Evolutionary conservation across 2,329 filamentous ascomycete genomes (phyloP), one percentile per base, ranked within the genome.

Genomic region (Trichoderma sp.): DNA sequence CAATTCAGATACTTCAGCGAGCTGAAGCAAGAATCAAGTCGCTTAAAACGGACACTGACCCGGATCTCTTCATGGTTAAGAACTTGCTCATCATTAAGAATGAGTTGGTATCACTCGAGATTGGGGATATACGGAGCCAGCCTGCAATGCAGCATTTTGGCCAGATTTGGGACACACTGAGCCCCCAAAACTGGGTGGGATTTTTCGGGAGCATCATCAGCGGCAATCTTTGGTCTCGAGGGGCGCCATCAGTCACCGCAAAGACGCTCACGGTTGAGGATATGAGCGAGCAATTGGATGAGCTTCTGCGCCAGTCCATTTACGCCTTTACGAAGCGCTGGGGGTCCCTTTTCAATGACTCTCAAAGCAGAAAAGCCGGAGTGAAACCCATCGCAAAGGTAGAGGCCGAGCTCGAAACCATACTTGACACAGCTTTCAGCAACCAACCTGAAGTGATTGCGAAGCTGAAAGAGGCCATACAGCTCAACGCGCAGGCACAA

Each of bases 71-170:
- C 82, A 91, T 98, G 78, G 91, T 99, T 77, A 96, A 95, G 76
- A 97, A 99, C 79, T 87, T 99, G 2, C 91, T 99, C 64, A 91
- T 98, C 64, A 88, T 99, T 66, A 98, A 98, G 82, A 97, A 98
- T 79, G 93, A 98, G 80, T 92, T 99, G 66, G 91, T 99, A 30
- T 95, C 95, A 11, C 94, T 99, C 73, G 96, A 99, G 82, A 98
- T 99, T 75, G 95, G 89, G 66, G 89, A 91, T 75, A 86, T 90
- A 18, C 84, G 88, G 72, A 87, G 86, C 70, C 84, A 87, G 58
- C 73, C 78, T 14, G 80, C 81, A 6, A 86, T 89, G 83, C 88
- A 90, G 75, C 89, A 91, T 76, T 91, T 91, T 76, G 82, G 85
- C 18, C 88, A 88, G 73, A 90, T 91, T 53, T 91, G 89, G 89